Evolutionary conservation across 2,329 filamentous ascomycete species (phyloP), one percentile per base, ranked within the genome.

Genomic region (Diaporthe citrichinensis): DNA sequence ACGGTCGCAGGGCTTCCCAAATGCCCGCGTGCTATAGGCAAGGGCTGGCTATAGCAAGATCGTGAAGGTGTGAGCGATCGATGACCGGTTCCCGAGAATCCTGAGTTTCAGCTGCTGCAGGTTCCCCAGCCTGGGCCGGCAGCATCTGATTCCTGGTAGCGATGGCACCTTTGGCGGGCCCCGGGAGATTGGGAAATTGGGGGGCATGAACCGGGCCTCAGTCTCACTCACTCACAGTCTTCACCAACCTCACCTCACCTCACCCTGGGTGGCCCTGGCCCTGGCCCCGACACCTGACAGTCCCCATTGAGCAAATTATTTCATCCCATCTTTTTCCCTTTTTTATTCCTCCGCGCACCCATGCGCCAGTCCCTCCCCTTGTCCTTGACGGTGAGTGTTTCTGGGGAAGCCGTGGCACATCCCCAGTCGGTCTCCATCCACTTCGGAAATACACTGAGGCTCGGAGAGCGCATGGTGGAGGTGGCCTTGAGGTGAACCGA

Each of bases 61-160:
- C 71, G 46, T 55, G 41, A 62, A 62, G 71, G 57, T 72, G 69
- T 72, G 71, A 72, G 58, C 41, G 71, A 72, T 72, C 71, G 71
- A 72, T 72, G 58, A 46, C 57, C 44, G 71, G 71, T 72, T 72
- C 57, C 51, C 39, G 57, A 62, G n/a, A 49, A 72, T 73, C 57
- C 59, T 65, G 71, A 55, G 71, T 73, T 73, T 73, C 71, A 62
- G 59, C 46, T 73, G 57, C 71, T 73, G 71, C 71, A 73, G 71
- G 71, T 65, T 41, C 49, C 58, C 71, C 58, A 73, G 51, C 49
- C 65, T 59, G 39, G 46, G 58, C 71, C 51, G 71, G n/a, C 71
- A 65, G 46, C 44, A 44, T 53, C 15, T 53, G 46, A 20, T 69
- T 41, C 65, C 65, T 65, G 36, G 41, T 62, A 73, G 46, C 71